These are phyloP conservation scores for Fomitopsis pinicola DNA, from an alignment of 1,284 basidiomycete species.

Conservation along the genomic window DNA sequence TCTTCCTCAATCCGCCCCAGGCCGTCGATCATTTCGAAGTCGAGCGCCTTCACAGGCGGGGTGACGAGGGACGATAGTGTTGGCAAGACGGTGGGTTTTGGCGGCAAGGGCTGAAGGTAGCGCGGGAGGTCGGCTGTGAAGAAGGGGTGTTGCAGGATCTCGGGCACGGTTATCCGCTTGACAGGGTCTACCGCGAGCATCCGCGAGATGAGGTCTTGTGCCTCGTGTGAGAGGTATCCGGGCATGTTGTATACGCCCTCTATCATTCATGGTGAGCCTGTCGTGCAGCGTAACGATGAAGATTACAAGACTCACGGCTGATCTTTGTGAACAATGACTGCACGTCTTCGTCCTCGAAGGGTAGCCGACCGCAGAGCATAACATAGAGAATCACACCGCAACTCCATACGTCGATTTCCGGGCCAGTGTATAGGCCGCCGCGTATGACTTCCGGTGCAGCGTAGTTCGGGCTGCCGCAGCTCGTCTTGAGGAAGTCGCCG, in stretches of 20 bases:
- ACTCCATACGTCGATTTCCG: constrained; percentile 98
- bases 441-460: constrained; percentile 95
- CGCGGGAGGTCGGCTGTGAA: constrained; percentile 82
- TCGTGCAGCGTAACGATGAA: neutral
- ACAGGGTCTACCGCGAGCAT: constrained; percentile 94
- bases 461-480: constrained; percentile 94
- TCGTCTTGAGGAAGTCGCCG: constrained; percentile 92
- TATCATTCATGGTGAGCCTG: constrained; percentile 25
- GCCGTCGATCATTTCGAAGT: constrained; percentile 76
- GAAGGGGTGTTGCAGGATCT: constrained; percentile 87
- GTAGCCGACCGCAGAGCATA: constrained; percentile 88
- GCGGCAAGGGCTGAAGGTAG: constrained; percentile 84
- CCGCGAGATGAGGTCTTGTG: constrained; percentile 70
- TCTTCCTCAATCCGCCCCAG: constrained; percentile 88
- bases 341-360: constrained; percentile 95
- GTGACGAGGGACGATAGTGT: constrained; percentile 67
- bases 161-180: constrained; percentile 87
- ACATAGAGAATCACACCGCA: constrained; percentile 95
- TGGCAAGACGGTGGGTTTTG: constrained; percentile 73
- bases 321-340: constrained; percentile 91
- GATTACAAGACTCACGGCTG: constrained; percentile 53
- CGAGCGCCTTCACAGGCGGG: constrained; percentile 51
- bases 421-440: constrained; percentile 89
- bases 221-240: constrained; percentile 71
- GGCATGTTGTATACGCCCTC: constrained; percentile 87